Percentiles rank a stretch among this genome's conserved stretches.
Evolutionary conservation across 1,284 basidiomycete species (phyloP).

Genomic region (Sporisorium iseilematis-ciliati): DNA sequence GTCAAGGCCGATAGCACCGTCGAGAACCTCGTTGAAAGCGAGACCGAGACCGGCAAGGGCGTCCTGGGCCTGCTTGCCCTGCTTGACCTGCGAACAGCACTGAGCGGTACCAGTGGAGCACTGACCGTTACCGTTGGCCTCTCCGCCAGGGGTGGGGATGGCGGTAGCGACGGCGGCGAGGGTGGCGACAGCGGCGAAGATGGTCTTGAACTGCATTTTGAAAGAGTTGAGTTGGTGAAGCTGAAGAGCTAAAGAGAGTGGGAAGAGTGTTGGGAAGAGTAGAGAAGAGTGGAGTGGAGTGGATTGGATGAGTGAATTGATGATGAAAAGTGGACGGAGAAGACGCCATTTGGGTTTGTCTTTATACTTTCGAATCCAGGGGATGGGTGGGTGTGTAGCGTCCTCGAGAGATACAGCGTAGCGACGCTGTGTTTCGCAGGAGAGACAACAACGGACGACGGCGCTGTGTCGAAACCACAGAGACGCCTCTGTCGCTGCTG

Average conservation of each 20-base stretch:
- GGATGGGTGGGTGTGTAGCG: slow-evolving; percentile 3
- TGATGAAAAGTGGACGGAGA: slow-evolving; percentile 51
- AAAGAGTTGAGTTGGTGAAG: slow-evolving; percentile 28
- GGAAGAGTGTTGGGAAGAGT: slow-evolving; percentile 26
- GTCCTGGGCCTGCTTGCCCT: slow-evolving; percentile 45
- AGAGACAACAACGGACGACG: not conserved
- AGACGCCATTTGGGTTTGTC: slow-evolving; percentile 25
- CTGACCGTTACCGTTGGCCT: slow-evolving; percentile 48
- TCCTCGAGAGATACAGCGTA: slow-evolving; percentile 4
- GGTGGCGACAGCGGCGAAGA: slow-evolving; percentile 51
- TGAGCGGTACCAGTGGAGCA: slow-evolving; percentile 50
- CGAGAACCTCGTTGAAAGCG: slow-evolving; percentile 48
- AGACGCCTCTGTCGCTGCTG: not conserved
- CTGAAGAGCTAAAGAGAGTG: slow-evolving; percentile 46
- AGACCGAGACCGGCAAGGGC: slow-evolving; percentile 56
- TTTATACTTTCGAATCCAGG: slow-evolving; percentile 48
- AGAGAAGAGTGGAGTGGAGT: slow-evolving; percentile 50
- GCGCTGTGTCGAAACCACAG: not conserved
- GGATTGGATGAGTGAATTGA: slow-evolving; percentile 49
- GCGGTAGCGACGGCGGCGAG: slow-evolving; percentile 51
- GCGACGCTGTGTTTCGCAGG: slow-evolving; percentile 1
- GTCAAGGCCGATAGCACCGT: slow-evolving; percentile 53
- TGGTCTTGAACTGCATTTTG: slow-evolving; percentile 63
- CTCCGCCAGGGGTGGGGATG: slow-evolving; percentile 22
- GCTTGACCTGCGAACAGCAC: slow-evolving; percentile 53